Conservation (phyloP, 2,329 filamentous ascomycete genomes). For the Pestalotiopsis sp. region DNA sequence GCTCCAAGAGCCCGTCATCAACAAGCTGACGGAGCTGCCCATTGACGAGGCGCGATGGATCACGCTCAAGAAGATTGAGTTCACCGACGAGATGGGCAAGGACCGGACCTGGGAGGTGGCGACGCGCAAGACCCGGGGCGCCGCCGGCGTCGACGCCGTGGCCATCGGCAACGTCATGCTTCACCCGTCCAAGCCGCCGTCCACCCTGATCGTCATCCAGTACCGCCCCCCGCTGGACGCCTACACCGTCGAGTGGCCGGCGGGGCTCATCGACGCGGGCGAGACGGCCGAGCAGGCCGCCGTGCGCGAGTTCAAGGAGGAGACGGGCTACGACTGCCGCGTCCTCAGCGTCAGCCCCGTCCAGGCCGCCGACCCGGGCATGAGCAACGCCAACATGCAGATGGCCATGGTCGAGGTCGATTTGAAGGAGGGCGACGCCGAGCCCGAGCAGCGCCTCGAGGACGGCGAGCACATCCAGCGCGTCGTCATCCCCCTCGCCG, state of each 20-base stretch:
- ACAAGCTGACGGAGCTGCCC: constrained; percentile 46
- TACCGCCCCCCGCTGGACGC: constrained; percentile 52
- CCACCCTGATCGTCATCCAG: constrained; percentile 53
- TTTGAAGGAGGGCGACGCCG: constrained; percentile 45
- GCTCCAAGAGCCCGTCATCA: constrained; percentile 46
- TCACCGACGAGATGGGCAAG: constrained; percentile 55
- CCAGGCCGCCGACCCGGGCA: constrained; percentile 55
- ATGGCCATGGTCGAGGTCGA: constrained; percentile 60
- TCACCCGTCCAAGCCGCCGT: constrained; percentile 40
- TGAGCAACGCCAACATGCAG: constrained; percentile 62
- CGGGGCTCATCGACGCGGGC: constrained; percentile 51
- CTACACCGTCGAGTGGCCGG: constrained; percentile 55
- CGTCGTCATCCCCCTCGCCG: constrained; percentile 56
- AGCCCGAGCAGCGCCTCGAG: constrained; percentile 59
- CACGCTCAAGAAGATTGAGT: constrained; percentile 56
- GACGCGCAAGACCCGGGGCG: constrained; percentile 55
- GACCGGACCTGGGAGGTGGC: constrained; percentile 61
- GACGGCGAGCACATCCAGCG: constrained; percentile 63
- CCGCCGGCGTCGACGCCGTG: constrained; percentile 58
- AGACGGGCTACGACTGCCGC: constrained; percentile 56
- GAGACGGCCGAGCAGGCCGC: constrained; percentile 54
- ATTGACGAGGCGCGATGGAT: constrained; percentile 56
- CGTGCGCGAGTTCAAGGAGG: constrained; percentile 53
- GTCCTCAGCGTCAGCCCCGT: constrained; percentile 49
- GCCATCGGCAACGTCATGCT: constrained; percentile 62